A percentile compares a stretch with the other conserved stretches of the same genome.
These are phyloP conservation scores for Xylaria sp. DNA, from an alignment of 2,329 filamentous ascomycete species.

Conservation along the genomic window DNA sequence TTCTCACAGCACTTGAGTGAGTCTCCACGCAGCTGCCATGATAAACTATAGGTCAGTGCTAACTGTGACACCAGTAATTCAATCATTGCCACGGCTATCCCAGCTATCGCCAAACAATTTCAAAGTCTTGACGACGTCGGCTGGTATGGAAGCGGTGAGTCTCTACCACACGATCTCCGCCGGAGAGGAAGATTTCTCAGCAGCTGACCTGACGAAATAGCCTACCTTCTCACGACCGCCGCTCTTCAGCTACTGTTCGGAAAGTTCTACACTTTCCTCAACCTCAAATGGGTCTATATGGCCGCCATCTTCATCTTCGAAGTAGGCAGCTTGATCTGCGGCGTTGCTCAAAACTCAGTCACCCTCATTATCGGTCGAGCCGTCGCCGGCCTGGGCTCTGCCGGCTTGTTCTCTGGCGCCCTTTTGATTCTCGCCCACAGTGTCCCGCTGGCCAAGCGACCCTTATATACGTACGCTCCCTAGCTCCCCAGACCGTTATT, in stretches of 20 bases:
- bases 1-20: constrained; percentile 56
- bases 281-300: constrained; percentile 52
- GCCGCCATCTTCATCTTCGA: constrained; percentile 54
- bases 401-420: constrained; percentile 55
- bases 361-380: constrained; percentile 47
- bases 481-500: background rate
- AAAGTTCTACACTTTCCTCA: constrained; percentile 55
- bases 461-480: constrained; percentile 33
- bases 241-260: constrained; percentile 52
- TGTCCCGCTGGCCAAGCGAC: constrained; percentile 44
- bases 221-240: constrained; percentile 53
- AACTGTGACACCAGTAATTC: constrained; percentile 44
- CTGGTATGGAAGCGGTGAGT: constrained; percentile 57
- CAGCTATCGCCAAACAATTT: constrained; percentile 54
- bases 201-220: constrained; percentile 33
- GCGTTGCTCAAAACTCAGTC: constrained; percentile 44
- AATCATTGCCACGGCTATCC: constrained; percentile 56
- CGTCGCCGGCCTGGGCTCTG: constrained; percentile 50
- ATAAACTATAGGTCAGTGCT: constrained; percentile 2
- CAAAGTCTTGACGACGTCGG: constrained; percentile 57
- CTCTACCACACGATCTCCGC: background rate
- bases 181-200: background rate
- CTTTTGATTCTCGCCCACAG: constrained; percentile 50
- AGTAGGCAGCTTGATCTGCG: constrained; percentile 53
- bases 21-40: constrained; percentile 29